Base-by-base conservation (phyloP, 2,329 filamentous ascomycete species). In the Tolypocladium ophioglossoides region DNA sequence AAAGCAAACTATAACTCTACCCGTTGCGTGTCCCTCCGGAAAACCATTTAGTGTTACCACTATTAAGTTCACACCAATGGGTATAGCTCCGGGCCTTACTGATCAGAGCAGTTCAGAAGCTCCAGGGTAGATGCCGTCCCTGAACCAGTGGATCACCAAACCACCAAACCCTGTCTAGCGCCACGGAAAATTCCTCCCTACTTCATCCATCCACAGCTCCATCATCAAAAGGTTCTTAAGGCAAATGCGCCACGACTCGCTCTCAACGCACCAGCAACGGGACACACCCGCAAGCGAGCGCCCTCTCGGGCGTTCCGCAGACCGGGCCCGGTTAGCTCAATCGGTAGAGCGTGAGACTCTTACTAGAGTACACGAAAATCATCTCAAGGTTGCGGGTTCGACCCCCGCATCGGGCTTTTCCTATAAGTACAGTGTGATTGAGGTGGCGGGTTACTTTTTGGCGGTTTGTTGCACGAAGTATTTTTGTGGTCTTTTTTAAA, bases 311-410 rank as follows among this genome's bases (percentile, higher is more conserved):
- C n/a, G n/a, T n/a, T n/a, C n/a, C 44, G 44, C 44, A 47, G 44
- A 47, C 44, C 44, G 44, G 44, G 67, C 67, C 67, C 64, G 66
- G 67, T 68, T 70, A 70, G 67, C 67, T 70, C 67, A 70, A 70
- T 69, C 67, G 67, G 68, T 84, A 85, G 82, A 85, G 81, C 82
- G 81, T 84, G 77, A 83, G 82, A 84, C 82, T 85, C 82, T 80
- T 79, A 79, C 10, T n/a, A n/a, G 56, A 59, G 48, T 35, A 40
- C 47, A 48, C 51, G 40, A 50, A 51, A 56, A n/a, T n/a, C n/a
- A 50, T 56, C 75, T 78, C 73, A 76, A 78, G 75, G 74, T 72
- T 78, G 74, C 72, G 74, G 74, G 78, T 79, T 78, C 74, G 74
- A 76, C 68, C 69, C 68, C 68, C 68, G 66, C 68, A 66, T 70